Evolutionary conservation across 345 rosid species (phyloP), one percentile per base, ranked within the genome.

Genomic region (Trapa incisa): DNA sequence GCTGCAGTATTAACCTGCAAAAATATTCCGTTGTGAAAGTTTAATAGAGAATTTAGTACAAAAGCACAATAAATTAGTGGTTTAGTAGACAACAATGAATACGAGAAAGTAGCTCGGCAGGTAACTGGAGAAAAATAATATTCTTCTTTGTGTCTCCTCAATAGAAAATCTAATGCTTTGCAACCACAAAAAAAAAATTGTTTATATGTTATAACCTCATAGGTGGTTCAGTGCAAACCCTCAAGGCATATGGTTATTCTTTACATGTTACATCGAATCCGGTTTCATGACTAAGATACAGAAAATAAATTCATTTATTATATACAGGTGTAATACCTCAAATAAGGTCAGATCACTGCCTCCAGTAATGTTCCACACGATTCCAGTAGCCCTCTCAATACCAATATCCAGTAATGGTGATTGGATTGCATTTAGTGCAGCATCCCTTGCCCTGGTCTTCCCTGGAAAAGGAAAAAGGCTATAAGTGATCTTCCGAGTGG

Each of bases 361-460:
- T 73, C 98, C 98, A 67, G 98, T 93, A 66, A 94, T 94, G 82
- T 91, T 94, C 99, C 99, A 94, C 43, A 94, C 96, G 32, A 94
- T 91, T 67, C 99, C 99, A 60, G 99, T 94, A 65, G 99, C 99
- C 72, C 99, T 89, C 75, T 94, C 97, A 75, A 94, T 94, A 67
- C 99, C 99, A 75, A 94, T 83, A 75, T 94, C 97, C 50, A 94
- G 76, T 58, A 94, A 78, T 72, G 99, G 99, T 64, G 99, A 94
- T 57, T 94, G 99, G 68, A 94, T 94, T 5, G 99, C 99, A 67
- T 91, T 89, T 61, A 94, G 78, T 42, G 99, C 99, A 75, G 97
- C 99, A 78, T 94, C 99, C 84, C 99, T 87, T 70, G 97, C 99
- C 72, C 98, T 84, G 17, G 94, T 85, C 78, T 90, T 88, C 72